These are phyloP conservation scores for Coprinopsis strossmayeri DNA, from an alignment of 768 basidiomycete genomes.

Conservation along the genomic window DNA sequence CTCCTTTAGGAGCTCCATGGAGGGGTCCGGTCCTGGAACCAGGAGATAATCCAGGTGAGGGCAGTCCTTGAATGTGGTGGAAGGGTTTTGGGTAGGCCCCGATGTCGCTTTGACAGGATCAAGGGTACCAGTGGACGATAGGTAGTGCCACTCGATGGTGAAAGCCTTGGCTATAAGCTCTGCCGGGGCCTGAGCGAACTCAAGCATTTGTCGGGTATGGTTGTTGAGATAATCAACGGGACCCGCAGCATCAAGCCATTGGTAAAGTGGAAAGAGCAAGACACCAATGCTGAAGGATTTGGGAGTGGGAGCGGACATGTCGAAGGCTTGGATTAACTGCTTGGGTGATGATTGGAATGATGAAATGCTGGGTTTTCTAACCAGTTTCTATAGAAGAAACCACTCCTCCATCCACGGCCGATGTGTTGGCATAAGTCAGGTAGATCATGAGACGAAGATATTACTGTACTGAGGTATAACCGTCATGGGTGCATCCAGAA, in stretches of 20 bases:
- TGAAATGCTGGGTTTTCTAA: no score
- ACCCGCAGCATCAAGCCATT: conserved; percentile 22
- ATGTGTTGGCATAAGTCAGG: no score
- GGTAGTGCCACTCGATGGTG: conserved; percentile 19
- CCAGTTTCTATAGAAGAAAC: no score
- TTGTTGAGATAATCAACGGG: conserved; percentile 20
- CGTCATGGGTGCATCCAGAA: no score
- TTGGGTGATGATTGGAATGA: no score
- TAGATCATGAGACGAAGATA: no score
- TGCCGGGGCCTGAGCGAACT: conserved; percentile 1
- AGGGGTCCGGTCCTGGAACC: conserved; percentile 18
- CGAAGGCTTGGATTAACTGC: no score
- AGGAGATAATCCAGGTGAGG: conserved; percentile 21
- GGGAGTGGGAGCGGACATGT: no score
- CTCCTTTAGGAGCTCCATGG: conserved; percentile 10
- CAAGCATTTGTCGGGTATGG: conserved; percentile 8
- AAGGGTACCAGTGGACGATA: conserved; percentile 10
- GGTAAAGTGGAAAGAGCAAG: conserved; percentile 16
- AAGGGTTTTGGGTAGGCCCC: conserved; percentile 16
- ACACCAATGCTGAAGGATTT: conserved; percentile 18
- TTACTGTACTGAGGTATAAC: no score
- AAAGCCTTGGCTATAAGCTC: conserved; percentile 15
- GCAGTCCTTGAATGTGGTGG: conserved; percentile 15
- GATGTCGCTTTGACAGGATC: conserved; percentile 12
- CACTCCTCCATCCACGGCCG: no score